Percentiles rank a stretch among this genome's conserved stretches.
phyloP scores from a whole-genome alignment of 371 early-diverging fungal species.

The Mortierella sp. region DNA sequence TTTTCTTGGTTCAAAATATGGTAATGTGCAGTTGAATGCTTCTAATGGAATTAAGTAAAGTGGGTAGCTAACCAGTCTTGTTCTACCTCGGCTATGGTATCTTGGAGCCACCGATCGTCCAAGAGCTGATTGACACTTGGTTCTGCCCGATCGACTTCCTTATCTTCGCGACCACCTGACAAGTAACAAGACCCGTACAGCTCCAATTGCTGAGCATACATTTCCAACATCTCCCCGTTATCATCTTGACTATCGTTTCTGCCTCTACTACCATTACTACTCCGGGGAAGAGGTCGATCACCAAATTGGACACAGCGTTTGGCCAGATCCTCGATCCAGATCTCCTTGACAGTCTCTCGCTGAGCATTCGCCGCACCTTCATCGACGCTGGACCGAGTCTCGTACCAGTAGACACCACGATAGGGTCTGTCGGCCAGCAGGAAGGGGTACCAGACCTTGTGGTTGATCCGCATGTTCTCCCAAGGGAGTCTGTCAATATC shows the following conservation, averaged over 20 bases:
- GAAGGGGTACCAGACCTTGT: slow-evolving; percentile 46
- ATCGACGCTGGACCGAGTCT: slow-evolving; percentile 6
- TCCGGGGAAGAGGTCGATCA: not conserved
- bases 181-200: not conserved
- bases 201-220: not conserved
- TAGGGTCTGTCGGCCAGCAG: slow-evolving; percentile 41
- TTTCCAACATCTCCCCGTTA: not conserved
- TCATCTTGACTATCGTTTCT: not conserved
- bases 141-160: not conserved
- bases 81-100: slow-evolving; percentile 1
- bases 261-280: not conserved
- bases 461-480: slow-evolving; percentile 44
- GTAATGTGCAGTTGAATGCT: too few relatives aligned
- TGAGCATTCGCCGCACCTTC: slow-evolving; percentile 29
- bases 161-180: not conserved
- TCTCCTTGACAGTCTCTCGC: slow-evolving; percentile 41
- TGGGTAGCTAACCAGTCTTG: not conserved
- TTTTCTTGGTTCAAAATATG: not conserved
- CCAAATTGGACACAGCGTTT: slow-evolving; percentile 45
- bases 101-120: not conserved
- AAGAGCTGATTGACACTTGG: not conserved
- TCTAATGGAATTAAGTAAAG: not conserved
- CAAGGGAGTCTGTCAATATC: slow-evolving; percentile 30
- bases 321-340: slow-evolving; percentile 36
- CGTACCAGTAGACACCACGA: slow-evolving; percentile 43